These are phyloP conservation scores for Fusarium algeriense DNA, from an alignment of 2,329 filamentous ascomycete genomes.

Conservation along the genomic window DNA sequence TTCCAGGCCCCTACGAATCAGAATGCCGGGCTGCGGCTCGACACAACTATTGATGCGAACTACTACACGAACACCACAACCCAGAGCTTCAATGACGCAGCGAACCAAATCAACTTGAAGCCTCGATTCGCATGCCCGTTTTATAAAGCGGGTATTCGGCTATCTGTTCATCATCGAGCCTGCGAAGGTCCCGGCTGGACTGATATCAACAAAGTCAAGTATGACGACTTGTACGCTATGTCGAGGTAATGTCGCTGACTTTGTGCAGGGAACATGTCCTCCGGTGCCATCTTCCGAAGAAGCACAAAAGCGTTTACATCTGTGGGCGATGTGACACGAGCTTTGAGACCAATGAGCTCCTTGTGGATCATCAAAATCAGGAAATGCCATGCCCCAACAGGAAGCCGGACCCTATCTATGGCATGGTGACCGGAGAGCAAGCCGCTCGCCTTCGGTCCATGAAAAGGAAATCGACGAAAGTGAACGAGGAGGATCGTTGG, in stretches of 20 bases:
- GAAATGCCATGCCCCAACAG: fast-evolving
- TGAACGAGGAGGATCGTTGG: neutral
- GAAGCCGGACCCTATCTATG: fast-evolving
- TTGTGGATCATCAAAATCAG: neutral
- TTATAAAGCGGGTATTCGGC: neutral
- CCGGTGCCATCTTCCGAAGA: neutral
- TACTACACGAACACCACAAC: fast-evolving
- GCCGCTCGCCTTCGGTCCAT: neutral
- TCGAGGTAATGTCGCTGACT: neutral
- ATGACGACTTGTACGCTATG: neutral
- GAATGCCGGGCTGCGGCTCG: fast-evolving
- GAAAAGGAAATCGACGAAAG: neutral
- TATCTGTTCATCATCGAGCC: neutral
- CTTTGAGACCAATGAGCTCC: neutral
- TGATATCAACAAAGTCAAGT: neutral
- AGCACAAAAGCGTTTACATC: fast-evolving
- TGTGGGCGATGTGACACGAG: neutral
- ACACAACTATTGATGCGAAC: fast-evolving
- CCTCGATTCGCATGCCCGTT: neutral
- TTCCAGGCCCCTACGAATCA: neutral
- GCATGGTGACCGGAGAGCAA: neutral
- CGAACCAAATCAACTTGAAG: fast-evolving
- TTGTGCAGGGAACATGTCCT: neutral
- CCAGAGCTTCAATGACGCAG: neutral
- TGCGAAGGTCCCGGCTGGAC: neutral